Evolutionary conservation across 192 early-diverging fungal species (phyloP), one percentile per base, ranked within the genome.

Genomic region (Jimgerdemannia lactiflua): DNA sequence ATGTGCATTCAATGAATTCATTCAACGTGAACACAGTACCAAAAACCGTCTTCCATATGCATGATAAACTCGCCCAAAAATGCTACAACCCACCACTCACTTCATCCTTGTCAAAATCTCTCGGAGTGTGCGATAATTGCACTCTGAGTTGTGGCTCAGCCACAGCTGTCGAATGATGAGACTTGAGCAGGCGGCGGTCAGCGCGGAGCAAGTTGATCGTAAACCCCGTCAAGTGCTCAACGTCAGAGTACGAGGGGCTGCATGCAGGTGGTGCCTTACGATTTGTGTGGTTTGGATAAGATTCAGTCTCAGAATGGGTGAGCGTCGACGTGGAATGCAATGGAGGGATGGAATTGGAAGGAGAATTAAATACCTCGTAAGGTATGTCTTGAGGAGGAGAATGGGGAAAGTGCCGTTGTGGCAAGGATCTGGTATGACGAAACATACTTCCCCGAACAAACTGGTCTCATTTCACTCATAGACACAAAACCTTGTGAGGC

Each of bases 91-190:
- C 54, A 54, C 44, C 39, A 67, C 72, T 29, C 67, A 92, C 90
- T 79, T 94, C 94, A 41, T 96, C 93, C 63, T 87, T n/a, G n/a
- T n/a, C n/a, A n/a, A n/a, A n/a, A n/a, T n/a, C 81, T 95, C 92
- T 0, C 95, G 93, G 80, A 99, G 88, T 10, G 91, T 88, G 19
- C 92, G 83, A 74, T 96, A 99, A 41, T 99, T 97, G 19, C 93
- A 78, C 75, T 99, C 96, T 3, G 98, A 92, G 76, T 98, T 89
- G 59, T 98, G 80, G 70, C 91, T 95, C 10, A 94, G 80, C 70
- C 98, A 98, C 69, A 99, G 83, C 76, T 98, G 95, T 19, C 98
- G 84, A 43, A 99, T 92, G 81, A 99, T 98, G 65, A 29, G 29
- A 29, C 29, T 29, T 29, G 29, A 29, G 29, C 29, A 29, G 1